These are phyloP conservation scores for Monosporozyma siamensis DNA, from an alignment of 805 yeast species.

Conservation along the genomic window DNA sequence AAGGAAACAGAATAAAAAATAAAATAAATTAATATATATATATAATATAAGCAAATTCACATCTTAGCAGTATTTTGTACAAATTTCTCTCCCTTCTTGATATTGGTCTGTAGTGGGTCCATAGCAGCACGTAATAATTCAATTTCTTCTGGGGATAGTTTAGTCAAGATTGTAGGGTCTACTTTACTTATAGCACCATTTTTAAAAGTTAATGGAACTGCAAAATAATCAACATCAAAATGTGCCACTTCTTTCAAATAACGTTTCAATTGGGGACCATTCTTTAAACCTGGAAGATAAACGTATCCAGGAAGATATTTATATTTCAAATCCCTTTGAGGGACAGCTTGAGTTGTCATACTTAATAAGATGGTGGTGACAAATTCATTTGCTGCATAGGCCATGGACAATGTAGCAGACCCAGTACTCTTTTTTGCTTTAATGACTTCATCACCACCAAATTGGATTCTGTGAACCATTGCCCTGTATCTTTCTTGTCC, in stretches of 20 bases:
- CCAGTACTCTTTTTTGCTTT: constrained; percentile 80
- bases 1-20: too few relatives aligned
- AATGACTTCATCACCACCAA: constrained; percentile 84
- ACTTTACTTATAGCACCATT: constrained; percentile 46
- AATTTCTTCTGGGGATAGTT: constrained; percentile 40
- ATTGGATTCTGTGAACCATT: constrained; percentile 68
- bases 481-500: constrained; percentile 43
- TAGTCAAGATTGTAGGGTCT: constrained; percentile 40
- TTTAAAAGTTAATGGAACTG: constrained; percentile 50
- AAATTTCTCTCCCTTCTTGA: constrained; percentile 50
- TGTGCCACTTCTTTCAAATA: constrained; percentile 28
- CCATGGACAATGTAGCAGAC: constrained; percentile 80
- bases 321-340: constrained; percentile 7
- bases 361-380: constrained; percentile 48
- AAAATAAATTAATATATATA: too few relatives aligned
- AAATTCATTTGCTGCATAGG: constrained; percentile 72
- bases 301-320: constrained; percentile 38
- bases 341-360: constrained; percentile 12
- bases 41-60: constrained; percentile 2
- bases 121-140: constrained; percentile 44
- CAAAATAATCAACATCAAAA: constrained; percentile 38
- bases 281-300: constrained; percentile 44
- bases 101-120: constrained; percentile 45
- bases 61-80: constrained; percentile 24
- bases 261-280: constrained; percentile 37